Evolutionary conservation across 768 basidiomycete genomes (phyloP).

Genomic region (Phanerochaete sordida): DNA sequence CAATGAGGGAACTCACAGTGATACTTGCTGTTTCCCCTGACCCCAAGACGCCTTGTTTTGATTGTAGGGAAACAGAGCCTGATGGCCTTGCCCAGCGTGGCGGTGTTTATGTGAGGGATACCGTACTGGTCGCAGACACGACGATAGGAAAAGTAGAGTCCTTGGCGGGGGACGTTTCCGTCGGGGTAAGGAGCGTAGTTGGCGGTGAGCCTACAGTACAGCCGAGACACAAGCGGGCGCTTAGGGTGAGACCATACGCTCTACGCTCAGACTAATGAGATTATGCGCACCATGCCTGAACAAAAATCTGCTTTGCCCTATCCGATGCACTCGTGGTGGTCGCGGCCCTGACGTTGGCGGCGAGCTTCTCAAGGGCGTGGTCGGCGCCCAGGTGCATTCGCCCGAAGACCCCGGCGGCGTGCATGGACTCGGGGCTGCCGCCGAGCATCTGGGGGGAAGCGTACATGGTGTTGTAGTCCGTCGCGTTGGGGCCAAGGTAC

Average conservation of each 20-base stretch:
- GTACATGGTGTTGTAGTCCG: constrained; percentile 69
- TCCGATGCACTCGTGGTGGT: constrained; percentile 91
- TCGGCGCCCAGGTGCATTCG: constrained; percentile 75
- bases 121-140: constrained; percentile 90
- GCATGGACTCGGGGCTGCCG: constrained; percentile 42
- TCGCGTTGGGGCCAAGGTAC: constrained; percentile 54
- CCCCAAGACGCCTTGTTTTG: constrained; percentile 90
- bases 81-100: constrained; percentile 93
- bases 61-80: constrained; percentile 91
- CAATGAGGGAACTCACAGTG: constrained; percentile 62
- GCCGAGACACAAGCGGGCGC: constrained; percentile 1
- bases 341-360: constrained; percentile 81
- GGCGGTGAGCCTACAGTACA: constrained; percentile 63
- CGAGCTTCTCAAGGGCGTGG: constrained; percentile 80
- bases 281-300: constrained; percentile 77
- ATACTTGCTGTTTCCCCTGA: constrained; percentile 94
- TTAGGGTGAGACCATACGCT: constrained; percentile 11
- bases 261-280: constrained; percentile 15
- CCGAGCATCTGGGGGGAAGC: constrained; percentile 31
- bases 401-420: constrained; percentile 71
- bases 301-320: constrained; percentile 88
- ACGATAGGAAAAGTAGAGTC: constrained; percentile 90
- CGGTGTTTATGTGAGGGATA: constrained; percentile 93
- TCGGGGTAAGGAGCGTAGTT: constrained; percentile 91
- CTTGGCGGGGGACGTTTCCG: constrained; percentile 91